Conservation (phyloP, 805 yeast genomes). For the Suhomyces pyralidae region DNA sequence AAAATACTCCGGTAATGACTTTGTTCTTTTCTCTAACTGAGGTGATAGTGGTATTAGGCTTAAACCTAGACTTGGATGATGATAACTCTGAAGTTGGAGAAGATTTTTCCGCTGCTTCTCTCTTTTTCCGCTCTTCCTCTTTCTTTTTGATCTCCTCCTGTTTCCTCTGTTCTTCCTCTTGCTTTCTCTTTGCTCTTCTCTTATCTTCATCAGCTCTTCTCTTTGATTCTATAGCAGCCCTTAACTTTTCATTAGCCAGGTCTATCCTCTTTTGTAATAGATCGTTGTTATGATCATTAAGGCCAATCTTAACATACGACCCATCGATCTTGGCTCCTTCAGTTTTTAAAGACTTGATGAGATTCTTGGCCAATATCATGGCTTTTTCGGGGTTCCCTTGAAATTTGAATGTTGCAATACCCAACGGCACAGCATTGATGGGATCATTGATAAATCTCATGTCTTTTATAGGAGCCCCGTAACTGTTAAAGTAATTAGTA, state of each 20-base stretch:
- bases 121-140: slow-evolving; percentile 11
- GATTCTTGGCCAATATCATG: slow-evolving; percentile 31
- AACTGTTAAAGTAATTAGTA: slow-evolving; percentile 53
- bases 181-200: slow-evolving; percentile 11
- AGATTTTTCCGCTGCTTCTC: slow-evolving; percentile 2
- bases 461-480: slow-evolving; percentile 59
- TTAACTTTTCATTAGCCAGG: slow-evolving; percentile 28
- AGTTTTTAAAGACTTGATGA: slow-evolving; percentile 24
- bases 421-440: slow-evolving; percentile 72
- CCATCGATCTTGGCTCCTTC: slow-evolving; percentile 49
- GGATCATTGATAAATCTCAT: slow-evolving; percentile 66
- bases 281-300: slow-evolving; percentile 46
- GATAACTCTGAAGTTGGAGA: too few species aligned
- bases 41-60: slow-evolving; percentile 34
- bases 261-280: slow-evolving; percentile 36
- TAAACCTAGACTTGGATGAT: slow-evolving; percentile 12
- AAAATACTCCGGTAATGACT: slow-evolving; percentile 30
- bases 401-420: slow-evolving; percentile 62
- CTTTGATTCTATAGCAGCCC: slow-evolving; percentile 17
- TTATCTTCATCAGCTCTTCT: slow-evolving; percentile 36
- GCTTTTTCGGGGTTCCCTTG: slow-evolving; percentile 53
- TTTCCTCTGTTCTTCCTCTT: slow-evolving; percentile 18
- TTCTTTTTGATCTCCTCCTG: slow-evolving; percentile 9
- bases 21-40: slow-evolving; percentile 31
- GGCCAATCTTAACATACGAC: slow-evolving; percentile 47